These are phyloP conservation scores for Aspergillus sp. DNA, from an alignment of 2,329 filamentous ascomycete genomes.

Conservation along the genomic window DNA sequence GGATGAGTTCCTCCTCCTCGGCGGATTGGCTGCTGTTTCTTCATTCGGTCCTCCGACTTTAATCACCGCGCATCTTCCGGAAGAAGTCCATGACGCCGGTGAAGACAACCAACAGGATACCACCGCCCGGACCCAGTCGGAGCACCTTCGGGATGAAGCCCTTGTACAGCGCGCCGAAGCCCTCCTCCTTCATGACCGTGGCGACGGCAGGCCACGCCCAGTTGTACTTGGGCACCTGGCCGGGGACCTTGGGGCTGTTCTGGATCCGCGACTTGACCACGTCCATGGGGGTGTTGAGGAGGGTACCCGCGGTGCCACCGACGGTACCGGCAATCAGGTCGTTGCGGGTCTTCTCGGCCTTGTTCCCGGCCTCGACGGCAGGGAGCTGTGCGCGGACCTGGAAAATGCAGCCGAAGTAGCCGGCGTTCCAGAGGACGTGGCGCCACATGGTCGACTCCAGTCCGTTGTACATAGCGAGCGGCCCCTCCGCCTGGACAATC, in stretches of 20 bases:
- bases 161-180: conserved; percentile 88
- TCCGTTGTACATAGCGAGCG: conserved; percentile 87
- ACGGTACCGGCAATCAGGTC: conserved; percentile 78
- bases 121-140: conserved; percentile 60
- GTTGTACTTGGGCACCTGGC: conserved; percentile 86
- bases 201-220: conserved; percentile 87
- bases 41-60: no score
- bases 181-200: conserved; percentile 87
- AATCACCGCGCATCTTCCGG: conserved; percentile 53
- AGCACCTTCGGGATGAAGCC: conserved; percentile 95
- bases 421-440: conserved; percentile 86
- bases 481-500: conserved; percentile 74
- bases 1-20: no score
- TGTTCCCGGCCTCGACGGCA: conserved; percentile 57
- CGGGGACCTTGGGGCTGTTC: conserved; percentile 78
- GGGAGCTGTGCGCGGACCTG: conserved; percentile 83
- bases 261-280: conserved; percentile 98
- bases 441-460: conserved; percentile 96
- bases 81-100: conserved; percentile 65
- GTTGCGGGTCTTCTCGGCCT: conserved; percentile 72
- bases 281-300: conserved; percentile 92
- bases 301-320: conserved; percentile 82
- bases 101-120: conserved; percentile 46
- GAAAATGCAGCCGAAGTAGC: conserved; percentile 98
- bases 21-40: no score